Evolutionary conservation across 2,329 filamentous ascomycete genomes (phyloP).

Genomic region (Trichophyton rubrum): DNA sequence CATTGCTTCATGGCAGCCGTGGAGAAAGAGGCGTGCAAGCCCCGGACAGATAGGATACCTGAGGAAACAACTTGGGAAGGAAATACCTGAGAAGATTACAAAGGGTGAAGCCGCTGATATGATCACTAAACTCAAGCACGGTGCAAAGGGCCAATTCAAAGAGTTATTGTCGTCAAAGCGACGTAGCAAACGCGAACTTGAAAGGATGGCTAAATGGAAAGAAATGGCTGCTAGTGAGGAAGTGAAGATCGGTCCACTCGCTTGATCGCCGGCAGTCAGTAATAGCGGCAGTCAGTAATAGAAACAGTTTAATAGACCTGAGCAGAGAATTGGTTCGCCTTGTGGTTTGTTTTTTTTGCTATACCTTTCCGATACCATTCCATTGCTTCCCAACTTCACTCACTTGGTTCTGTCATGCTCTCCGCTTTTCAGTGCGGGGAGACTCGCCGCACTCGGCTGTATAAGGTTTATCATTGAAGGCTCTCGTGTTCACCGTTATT

Average conservation of each 20-base stretch:
- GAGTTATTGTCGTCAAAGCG: constrained; percentile 42
- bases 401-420: no score
- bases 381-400: no score
- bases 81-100: constrained; percentile 46
- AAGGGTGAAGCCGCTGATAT: constrained; percentile 76
- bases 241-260: constrained; percentile 37
- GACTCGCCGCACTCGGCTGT: no score
- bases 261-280: not conserved
- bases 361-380: no score
- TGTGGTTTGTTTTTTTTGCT: no score
- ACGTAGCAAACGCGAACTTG: constrained; percentile 30
- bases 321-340: no score
- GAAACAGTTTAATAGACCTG: not conserved
- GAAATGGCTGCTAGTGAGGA: constrained; percentile 23
- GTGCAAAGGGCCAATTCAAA: constrained; percentile 54
- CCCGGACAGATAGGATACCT: constrained; percentile 36
- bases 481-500: no score
- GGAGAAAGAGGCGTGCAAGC: constrained; percentile 56
- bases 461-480: no score
- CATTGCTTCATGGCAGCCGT: constrained; percentile 53
- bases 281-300: no score
- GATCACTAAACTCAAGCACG: constrained; percentile 82
- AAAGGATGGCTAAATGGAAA: constrained; percentile 20
- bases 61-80: constrained; percentile 34
- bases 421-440: no score